Evolutionary conservation across 2,329 filamentous ascomycete species (phyloP).

Genomic region (Cryphonectria radicalis): DNA sequence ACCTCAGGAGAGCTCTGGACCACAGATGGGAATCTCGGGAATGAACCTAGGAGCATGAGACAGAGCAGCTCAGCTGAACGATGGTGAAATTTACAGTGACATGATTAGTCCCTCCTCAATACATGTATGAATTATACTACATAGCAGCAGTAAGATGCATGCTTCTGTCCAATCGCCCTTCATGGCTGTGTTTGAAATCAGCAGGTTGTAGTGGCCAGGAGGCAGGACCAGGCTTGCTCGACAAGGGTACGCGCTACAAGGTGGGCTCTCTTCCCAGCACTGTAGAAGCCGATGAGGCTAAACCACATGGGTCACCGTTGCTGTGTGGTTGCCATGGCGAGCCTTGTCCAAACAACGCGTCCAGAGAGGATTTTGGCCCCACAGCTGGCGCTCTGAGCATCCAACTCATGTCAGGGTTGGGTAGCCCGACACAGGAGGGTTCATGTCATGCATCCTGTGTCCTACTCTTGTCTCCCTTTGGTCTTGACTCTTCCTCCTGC

Average conservation of each 20-base stretch:
- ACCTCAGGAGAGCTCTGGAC: not conserved
- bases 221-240: not conserved
- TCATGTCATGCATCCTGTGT: not conserved
- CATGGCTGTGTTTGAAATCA: not conserved
- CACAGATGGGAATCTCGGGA: not conserved
- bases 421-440: not conserved
- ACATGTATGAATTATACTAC: too few species aligned
- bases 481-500: not conserved
- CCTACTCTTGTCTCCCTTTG: not conserved
- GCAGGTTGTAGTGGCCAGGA: not conserved
- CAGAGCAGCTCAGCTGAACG: too few species aligned
- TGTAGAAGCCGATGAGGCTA: not conserved
- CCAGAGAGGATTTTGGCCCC: not conserved
- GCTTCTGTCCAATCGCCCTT: not conserved
- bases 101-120: too few species aligned
- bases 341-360: slow-evolving; percentile 19
- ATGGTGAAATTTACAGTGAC: too few species aligned
- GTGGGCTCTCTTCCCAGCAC: not conserved
- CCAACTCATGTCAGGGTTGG: slow-evolving; percentile 11
- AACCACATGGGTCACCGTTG: slow-evolving; percentile 5
- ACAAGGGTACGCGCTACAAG: slow-evolving; percentile 15
- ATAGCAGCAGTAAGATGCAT: too few species aligned
- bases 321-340: slow-evolving; percentile 20
- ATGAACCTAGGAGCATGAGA: not conserved
- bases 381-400: not conserved